These are phyloP conservation scores for Zizania latifolia DNA, from an alignment of 176 grass and related monocot genomes.

Conservation along the genomic window DNA sequence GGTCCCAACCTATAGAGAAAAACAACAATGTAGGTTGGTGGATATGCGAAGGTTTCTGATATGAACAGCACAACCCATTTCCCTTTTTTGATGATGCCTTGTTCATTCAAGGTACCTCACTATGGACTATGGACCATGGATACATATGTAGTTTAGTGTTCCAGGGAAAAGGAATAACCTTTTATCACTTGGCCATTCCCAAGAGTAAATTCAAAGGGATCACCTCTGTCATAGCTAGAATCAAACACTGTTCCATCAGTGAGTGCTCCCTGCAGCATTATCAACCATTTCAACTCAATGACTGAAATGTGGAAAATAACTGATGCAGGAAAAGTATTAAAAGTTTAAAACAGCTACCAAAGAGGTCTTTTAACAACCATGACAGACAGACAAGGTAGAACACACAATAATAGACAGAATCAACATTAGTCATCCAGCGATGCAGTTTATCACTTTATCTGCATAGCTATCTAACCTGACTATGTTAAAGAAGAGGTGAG, in stretches of 20 bases:
- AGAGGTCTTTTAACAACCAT: constrained; percentile 9
- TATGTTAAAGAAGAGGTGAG: background rate
- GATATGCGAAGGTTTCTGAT: constrained; percentile 4
- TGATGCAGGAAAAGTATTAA: background rate
- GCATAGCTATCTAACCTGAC: background rate
- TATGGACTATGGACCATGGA: no score
- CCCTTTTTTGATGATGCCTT: background rate
- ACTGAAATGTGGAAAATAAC: background rate
- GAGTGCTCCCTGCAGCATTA: constrained; percentile 63
- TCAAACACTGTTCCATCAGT: constrained; percentile 91
- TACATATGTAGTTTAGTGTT: background rate
- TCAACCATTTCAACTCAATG: constrained; percentile 21
- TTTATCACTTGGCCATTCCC: constrained; percentile 90
- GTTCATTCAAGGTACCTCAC: background rate
- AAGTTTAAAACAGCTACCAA: background rate
- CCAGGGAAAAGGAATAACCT: constrained; percentile 41
- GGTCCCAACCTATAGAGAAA: constrained; percentile 73
- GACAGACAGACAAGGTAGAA: background rate
- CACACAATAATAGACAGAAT: background rate
- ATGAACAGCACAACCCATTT: constrained; percentile 4
- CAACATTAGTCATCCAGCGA: background rate
- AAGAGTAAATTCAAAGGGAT: constrained; percentile 94
- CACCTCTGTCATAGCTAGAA: constrained; percentile 88
- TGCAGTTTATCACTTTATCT: background rate
- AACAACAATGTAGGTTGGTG: constrained; percentile 16